phyloP scores from a whole-genome alignment of 2,329 filamentous ascomycete species.

The Paracoccidioides lutzii region DNA sequence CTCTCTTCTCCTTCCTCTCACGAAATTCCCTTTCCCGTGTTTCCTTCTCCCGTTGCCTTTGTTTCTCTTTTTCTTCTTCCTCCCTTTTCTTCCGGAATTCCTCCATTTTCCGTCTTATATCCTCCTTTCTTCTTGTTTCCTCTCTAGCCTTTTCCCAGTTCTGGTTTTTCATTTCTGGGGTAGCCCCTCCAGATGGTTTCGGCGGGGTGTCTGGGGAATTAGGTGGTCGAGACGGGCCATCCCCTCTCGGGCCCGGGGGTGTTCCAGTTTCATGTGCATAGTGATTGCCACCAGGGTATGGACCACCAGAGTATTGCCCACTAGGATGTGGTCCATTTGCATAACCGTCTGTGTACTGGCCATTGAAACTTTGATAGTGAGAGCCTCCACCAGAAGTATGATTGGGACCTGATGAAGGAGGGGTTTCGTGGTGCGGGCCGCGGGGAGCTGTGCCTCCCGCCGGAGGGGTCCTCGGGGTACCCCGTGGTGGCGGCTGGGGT shows the following conservation, averaged over 20 bases:
- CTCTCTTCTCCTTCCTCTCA: conserved; percentile 29
- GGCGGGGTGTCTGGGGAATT: conserved; percentile 1
- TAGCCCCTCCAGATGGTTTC: not conserved
- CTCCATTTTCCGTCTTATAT: conserved; percentile 23
- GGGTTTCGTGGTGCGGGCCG: conserved; percentile 15
- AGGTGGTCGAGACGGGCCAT: not conserved
- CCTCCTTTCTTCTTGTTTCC: conserved; percentile 27
- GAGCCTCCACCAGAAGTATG: conserved; percentile 11
- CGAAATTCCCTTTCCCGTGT: conserved; percentile 28
- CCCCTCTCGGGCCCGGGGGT: not conserved
- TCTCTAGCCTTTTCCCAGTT: conserved; percentile 21
- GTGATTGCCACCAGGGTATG: conserved; percentile 18
- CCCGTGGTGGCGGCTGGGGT: conserved; percentile 15
- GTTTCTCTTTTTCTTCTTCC: conserved; percentile 27
- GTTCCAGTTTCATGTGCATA: not conserved
- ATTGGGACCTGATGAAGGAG: conserved; percentile 16
- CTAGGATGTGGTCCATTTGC: conserved; percentile 19
- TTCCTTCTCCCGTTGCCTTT: conserved; percentile 28
- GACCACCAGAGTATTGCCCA: conserved; percentile 23
- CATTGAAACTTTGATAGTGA: conserved; percentile 19
- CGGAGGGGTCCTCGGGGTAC: conserved; percentile 9
- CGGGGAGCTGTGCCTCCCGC: conserved; percentile 23
- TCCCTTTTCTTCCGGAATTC: conserved; percentile 26
- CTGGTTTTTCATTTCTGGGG: conserved; percentile 5
- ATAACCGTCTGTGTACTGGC: conserved; percentile 15